Base-by-base conservation (phyloP, 192 early-diverging fungal genomes). In the Jimgerdemannia flammicorona region DNA sequence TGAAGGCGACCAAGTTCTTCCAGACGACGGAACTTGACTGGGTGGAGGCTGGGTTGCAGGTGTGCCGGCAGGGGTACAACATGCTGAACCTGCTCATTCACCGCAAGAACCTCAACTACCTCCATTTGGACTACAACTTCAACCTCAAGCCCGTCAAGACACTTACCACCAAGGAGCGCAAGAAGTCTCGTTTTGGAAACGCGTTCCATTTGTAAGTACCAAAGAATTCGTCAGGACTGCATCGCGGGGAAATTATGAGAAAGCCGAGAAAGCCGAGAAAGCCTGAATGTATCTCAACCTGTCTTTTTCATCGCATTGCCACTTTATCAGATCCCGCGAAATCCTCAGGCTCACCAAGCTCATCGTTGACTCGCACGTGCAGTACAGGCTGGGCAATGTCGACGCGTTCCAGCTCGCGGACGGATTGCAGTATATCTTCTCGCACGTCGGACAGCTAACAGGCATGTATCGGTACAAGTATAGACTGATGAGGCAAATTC, bases 391-490 rank as follows among this genome's bases (percentile, higher is more conserved):
- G 49, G 97, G 97, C 66, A 98, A 99, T 80, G 93, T 98, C 9
- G 97, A 99, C 86, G 97, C 98, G 18, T 99, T 96, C 91, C 98
- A 99, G 84, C 88, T 99, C 64, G 98, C 98, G 14, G 98, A 99
- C 84, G 98, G 98, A 66, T 85, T 99, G 74, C 98, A 99, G 83
- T 99, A 99, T 74, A 95, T 95, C 69, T 98, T 99, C 88, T 92
- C 98, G 3, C 98, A 99, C 79, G 96, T 99, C 17, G 98, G 98
- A 43, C 98, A 99, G 83, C 83, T 99, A 70, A 98, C 98, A 17
- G 98, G 98, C 72, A 99, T 99, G 96, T 99, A 99, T 85, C 91
- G 97, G 73, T 98, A 99, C 89, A 99, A 99, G 86, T 99, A 99
- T 83, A 87, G 93, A 54, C 80, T 99, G 63, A 98, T 99, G 97